Evolutionary conservation across 495 filamentous ascomycete species (phyloP).

Genomic region (Parachaetomium inaequale): DNA sequence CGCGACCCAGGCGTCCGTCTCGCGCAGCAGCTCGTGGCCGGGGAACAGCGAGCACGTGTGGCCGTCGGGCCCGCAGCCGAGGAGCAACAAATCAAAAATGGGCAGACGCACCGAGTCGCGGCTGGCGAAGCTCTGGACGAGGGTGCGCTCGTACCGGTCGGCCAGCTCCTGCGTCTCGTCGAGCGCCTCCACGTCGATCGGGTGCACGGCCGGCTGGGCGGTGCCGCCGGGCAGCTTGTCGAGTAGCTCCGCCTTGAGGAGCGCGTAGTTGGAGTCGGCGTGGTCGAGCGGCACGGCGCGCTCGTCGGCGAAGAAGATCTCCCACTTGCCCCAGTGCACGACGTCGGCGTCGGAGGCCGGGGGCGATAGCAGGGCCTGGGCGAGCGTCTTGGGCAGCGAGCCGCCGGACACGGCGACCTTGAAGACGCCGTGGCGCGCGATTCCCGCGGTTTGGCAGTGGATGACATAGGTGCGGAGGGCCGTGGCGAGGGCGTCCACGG

Average conservation of each 20-base stretch:
- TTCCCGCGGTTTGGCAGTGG: constrained; percentile 68
- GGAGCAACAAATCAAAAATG: constrained; percentile 87
- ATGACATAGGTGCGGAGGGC: constrained; percentile 79
- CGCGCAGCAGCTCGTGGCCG: constrained; percentile 77
- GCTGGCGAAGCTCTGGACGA: constrained; percentile 77
- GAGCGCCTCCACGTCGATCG: constrained; percentile 69
- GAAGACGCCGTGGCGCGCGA: constrained; percentile 77
- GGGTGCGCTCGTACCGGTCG: constrained; percentile 85
- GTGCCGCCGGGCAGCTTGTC: constrained; percentile 71
- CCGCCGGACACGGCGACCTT: constrained; percentile 92
- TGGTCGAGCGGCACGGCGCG: constrained; percentile 88
- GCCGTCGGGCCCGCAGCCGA: constrained; percentile 92
- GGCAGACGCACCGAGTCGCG: constrained; percentile 86
- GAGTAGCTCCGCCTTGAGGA: constrained; percentile 81
- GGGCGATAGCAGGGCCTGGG: constrained; percentile 66
- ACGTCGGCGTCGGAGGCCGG: constrained; percentile 60
- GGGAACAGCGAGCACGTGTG: constrained; percentile 98
- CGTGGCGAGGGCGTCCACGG: constrained; percentile 62
- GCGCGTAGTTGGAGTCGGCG: constrained; percentile 86
- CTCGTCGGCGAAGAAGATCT: constrained; percentile 98
- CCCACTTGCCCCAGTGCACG: constrained; percentile 81
- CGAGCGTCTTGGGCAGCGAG: constrained; percentile 83
- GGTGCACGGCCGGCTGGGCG: constrained; percentile 65
- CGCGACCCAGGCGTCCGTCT: constrained; percentile 88
- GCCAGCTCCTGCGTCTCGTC: constrained; percentile 87